Conservation (phyloP, 805 yeast species). For the Komagataella pastoris region DNA sequence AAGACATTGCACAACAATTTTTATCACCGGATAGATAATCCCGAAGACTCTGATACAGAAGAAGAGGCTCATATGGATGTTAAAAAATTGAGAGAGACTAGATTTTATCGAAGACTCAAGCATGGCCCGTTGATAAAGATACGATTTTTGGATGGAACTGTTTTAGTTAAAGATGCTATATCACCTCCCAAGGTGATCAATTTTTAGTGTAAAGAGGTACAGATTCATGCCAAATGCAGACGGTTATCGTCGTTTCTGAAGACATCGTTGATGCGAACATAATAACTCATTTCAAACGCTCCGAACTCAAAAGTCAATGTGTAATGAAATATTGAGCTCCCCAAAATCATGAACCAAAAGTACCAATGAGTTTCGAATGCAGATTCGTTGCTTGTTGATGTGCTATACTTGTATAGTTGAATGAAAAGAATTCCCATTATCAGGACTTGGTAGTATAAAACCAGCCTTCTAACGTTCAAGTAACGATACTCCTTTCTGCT, state of each 20-base stretch:
- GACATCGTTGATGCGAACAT: not conserved
- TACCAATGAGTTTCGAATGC: not conserved
- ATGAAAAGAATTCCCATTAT: not conserved
- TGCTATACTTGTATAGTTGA: not conserved
- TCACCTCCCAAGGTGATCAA: slow-evolving; percentile 10
- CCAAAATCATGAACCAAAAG: not conserved
- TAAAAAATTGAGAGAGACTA: slow-evolving; percentile 11
- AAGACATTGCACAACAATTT: slow-evolving; percentile 11
- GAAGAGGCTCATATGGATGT: slow-evolving; percentile 17
- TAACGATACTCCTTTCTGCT: not conserved
- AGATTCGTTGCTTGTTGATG: not conserved
- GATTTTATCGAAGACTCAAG: slow-evolving; percentile 14
- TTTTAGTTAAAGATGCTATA: slow-evolving; percentile 26
- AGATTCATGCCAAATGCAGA: not conserved
- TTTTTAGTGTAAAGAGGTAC: not conserved
- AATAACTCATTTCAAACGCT: not conserved
- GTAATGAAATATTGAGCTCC: not conserved
- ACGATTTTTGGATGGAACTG: slow-evolving; percentile 21
- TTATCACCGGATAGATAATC: slow-evolving; percentile 1
- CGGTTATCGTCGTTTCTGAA: not conserved
- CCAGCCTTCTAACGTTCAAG: not conserved
- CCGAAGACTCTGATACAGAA: slow-evolving; percentile 9
- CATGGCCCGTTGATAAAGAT: slow-evolving; percentile 25
- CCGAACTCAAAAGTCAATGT: not conserved
- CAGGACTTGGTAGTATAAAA: not conserved